These are phyloP conservation scores for Rhodotorula kratochvilovae DNA, from an alignment of 768 basidiomycete species.

Conservation along the genomic window DNA sequence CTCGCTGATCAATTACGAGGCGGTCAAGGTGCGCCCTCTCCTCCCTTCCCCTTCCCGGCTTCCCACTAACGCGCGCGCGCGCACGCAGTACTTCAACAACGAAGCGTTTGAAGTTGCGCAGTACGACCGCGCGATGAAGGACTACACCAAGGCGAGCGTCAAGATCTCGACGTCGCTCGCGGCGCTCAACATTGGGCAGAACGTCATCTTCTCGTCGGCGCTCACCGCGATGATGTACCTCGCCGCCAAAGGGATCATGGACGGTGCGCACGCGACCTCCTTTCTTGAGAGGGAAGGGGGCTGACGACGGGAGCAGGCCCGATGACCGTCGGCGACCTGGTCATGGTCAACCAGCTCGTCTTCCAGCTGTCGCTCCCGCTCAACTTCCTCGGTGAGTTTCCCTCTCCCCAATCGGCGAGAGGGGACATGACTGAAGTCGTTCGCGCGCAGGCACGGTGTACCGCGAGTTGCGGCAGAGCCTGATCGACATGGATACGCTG, in stretches of 20 bases:
- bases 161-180: constrained; percentile 94
- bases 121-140: constrained; percentile 80
- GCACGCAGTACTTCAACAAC: constrained; percentile 78
- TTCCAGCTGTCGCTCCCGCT: constrained; percentile 95
- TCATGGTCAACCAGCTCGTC: constrained; percentile 98
- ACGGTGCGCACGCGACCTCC: constrained; percentile 53
- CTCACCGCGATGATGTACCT: constrained; percentile 93
- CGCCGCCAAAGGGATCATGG: constrained; percentile 87
- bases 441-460: constrained; percentile 66
- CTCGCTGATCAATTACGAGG: constrained; percentile 95
- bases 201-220: constrained; percentile 89
- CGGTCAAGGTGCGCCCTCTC: constrained; percentile 73
- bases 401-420: not conserved
- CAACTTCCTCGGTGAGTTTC: constrained; percentile 70
- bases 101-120: constrained; percentile 83
- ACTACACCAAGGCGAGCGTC: constrained; percentile 85
- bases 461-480: constrained; percentile 88
- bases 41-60: not conserved
- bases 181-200: constrained; percentile 91
- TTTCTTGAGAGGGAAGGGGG: too few species aligned
- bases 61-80: too few species aligned
- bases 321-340: constrained; percentile 96
- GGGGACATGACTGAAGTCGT: not conserved
- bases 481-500: constrained; percentile 94
- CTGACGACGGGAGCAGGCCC: constrained; percentile 52